Percentiles rank a stretch among this genome's conserved stretches.
Evolutionary conservation across 768 basidiomycete species (phyloP).

Genomic region (Amanita fuliginea): DNA sequence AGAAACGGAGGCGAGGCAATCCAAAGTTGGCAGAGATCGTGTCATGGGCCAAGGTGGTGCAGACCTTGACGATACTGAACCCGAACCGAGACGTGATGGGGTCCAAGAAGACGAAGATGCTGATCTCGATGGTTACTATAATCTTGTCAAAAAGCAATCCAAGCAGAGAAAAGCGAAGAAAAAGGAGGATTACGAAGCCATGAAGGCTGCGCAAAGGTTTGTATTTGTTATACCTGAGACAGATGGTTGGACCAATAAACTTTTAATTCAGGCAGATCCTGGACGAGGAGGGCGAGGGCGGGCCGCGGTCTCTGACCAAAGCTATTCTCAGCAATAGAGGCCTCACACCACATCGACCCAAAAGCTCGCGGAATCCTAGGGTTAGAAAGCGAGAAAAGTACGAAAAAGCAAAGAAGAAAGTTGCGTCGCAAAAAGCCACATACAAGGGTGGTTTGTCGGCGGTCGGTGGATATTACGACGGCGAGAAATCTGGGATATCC

Average conservation of each 20-base stretch:
- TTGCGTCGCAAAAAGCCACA: constrained; percentile 82
- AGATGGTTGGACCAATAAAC: not conserved
- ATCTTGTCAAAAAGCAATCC: constrained; percentile 69
- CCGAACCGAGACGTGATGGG: constrained; percentile 23
- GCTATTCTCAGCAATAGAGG: constrained; percentile 93
- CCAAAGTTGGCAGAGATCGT: constrained; percentile 40
- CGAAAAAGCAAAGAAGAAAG: constrained; percentile 91
- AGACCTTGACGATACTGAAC: constrained; percentile 53
- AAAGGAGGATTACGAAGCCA: constrained; percentile 71
- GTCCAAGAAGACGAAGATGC: constrained; percentile 25
- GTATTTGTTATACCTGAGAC: constrained; percentile 13
- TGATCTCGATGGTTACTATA: constrained; percentile 74
- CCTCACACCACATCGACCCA: constrained; percentile 81
- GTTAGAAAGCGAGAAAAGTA: constrained; percentile 93
- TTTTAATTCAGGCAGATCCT: constrained; percentile 15
- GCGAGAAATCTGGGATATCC: constrained; percentile 89
- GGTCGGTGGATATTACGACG: constrained; percentile 66
- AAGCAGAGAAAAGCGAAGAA: constrained; percentile 69
- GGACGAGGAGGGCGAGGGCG: constrained; percentile 29
- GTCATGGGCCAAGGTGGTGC: constrained; percentile 44
- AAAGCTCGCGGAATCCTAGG: constrained; percentile 89
- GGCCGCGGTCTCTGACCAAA: constrained; percentile 82
- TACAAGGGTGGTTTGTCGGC: constrained; percentile 80
- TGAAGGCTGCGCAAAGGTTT: constrained; percentile 44
- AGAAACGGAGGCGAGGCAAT: constrained; percentile 44